phyloP scores from a whole-genome alignment of 179 eudicot genomes.

The Silene coronaria region DNA sequence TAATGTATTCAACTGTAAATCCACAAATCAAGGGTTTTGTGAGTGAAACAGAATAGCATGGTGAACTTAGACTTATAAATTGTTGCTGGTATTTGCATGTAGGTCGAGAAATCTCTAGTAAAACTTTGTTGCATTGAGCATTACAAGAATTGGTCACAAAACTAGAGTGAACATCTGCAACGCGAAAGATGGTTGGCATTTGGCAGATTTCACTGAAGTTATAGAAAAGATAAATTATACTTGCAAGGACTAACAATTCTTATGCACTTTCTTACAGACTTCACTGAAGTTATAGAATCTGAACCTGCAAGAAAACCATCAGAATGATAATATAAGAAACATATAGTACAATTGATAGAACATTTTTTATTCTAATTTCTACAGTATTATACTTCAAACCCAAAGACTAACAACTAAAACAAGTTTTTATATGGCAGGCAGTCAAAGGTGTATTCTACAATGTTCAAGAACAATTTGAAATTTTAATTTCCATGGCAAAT shows the following conservation, averaged over 20 bases:
- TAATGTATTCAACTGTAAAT: too few species aligned
- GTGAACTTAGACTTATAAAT: neutral
- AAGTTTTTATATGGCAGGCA: too few species aligned
- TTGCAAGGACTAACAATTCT: constrained; percentile 72
- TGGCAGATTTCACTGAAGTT: neutral
- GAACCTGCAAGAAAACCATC: constrained; percentile 34
- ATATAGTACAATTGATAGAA: too few species aligned
- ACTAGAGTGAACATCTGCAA: neutral
- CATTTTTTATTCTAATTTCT: too few species aligned
- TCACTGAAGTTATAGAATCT: constrained; percentile 50
- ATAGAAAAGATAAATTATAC: neutral
- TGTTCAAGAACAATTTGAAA: too few species aligned
- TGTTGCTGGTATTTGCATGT: neutral
- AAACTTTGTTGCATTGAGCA: neutral
- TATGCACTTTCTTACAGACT: constrained; percentile 59
- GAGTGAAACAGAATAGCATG: neutral
- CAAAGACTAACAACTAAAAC: too few species aligned
- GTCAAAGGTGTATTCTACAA: too few species aligned
- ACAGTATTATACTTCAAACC: too few species aligned
- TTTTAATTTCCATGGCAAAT: too few species aligned
- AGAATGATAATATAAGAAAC: neutral
- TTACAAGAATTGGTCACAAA: neutral
- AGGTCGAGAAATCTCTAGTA: neutral
- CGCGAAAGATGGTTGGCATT: neutral
- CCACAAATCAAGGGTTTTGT: neutral